phyloP scores from a whole-genome alignment of 2,329 filamentous ascomycete species.

The Metarhizium sp. region DNA sequence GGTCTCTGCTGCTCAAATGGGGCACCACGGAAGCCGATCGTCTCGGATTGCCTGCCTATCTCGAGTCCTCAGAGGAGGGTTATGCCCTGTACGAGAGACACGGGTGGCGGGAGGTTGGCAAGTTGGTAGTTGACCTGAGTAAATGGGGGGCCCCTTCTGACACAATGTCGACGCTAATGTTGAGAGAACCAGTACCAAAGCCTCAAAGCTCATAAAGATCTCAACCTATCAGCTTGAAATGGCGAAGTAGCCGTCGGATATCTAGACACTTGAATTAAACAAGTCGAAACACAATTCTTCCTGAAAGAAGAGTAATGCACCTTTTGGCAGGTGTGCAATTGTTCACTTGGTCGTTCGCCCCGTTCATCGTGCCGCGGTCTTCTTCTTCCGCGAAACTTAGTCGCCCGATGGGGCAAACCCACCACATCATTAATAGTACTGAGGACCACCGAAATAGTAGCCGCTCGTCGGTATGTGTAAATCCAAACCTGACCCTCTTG shows the following conservation, averaged over 20 bases:
- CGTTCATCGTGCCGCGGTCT: not conserved
- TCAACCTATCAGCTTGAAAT: not conserved
- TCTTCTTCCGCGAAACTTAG: not conserved
- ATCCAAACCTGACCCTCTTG: conserved; percentile 8
- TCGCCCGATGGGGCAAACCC: not conserved
- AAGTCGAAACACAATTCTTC: not conserved
- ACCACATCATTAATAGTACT: conserved; percentile 7
- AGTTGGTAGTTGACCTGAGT: conserved; percentile 16
- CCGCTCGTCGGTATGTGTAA: conserved; percentile 9
- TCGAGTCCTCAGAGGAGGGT: conserved; percentile 26
- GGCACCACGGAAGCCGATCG: conserved; percentile 25
- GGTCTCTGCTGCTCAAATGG: conserved; percentile 23
- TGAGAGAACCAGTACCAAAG: conserved; percentile 8
- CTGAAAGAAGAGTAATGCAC: not conserved
- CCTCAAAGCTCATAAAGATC: not conserved
- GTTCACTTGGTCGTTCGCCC: not conserved
- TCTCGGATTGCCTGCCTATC: conserved; percentile 24
- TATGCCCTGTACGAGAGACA: conserved; percentile 23
- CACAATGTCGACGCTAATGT: conserved; percentile 14
- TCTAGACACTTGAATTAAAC: not conserved
- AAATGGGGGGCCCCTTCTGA: conserved; percentile 18
- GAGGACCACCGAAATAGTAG: conserved; percentile 11
- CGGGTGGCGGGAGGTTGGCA: conserved; percentile 23
- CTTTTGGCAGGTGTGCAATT: not conserved
- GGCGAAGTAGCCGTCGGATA: not conserved